phyloP scores from a whole-genome alignment of 805 yeast genomes.

The Candida nitratophila region DNA sequence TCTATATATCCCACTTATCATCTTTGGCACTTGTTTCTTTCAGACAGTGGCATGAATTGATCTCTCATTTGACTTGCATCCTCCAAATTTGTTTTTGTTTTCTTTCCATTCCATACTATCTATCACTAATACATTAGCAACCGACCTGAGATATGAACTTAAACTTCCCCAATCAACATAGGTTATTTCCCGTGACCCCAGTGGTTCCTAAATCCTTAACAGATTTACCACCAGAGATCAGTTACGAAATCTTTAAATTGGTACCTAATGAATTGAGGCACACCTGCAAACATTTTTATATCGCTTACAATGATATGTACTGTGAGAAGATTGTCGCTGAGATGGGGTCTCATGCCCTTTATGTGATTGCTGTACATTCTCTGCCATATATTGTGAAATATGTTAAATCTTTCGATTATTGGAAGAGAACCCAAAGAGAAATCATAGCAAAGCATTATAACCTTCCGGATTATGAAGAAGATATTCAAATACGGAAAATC shows the following conservation, averaged over 20 bases:
- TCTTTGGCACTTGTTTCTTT: no score
- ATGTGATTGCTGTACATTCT: constrained; percentile 16
- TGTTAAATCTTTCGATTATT: constrained; percentile 28
- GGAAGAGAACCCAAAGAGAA: constrained; percentile 21
- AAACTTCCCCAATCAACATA: neutral
- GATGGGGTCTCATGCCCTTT: constrained; percentile 18
- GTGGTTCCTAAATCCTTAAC: constrained; percentile 7
- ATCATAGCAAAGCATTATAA: constrained; percentile 17
- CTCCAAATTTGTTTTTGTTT: no score
- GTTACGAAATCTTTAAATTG: constrained; percentile 15
- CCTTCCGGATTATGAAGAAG: constrained; percentile 14
- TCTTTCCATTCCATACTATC: no score
- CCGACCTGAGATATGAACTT: no score
- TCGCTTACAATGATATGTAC: constrained; percentile 42
- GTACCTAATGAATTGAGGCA: constrained; percentile 23
- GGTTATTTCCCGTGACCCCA: neutral
- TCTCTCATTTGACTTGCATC: no score
- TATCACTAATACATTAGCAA: no score
- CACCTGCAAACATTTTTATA: constrained; percentile 31
- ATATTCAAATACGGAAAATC: constrained; percentile 7
- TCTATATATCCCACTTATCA: no score
- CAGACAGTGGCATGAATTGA: no score
- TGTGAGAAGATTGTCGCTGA: constrained; percentile 28
- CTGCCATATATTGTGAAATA: constrained; percentile 21
- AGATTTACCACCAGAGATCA: constrained; percentile 25